Evolutionary conservation across 257 asterid species (phyloP).

Genomic region (Scutellaria baicalensis): DNA sequence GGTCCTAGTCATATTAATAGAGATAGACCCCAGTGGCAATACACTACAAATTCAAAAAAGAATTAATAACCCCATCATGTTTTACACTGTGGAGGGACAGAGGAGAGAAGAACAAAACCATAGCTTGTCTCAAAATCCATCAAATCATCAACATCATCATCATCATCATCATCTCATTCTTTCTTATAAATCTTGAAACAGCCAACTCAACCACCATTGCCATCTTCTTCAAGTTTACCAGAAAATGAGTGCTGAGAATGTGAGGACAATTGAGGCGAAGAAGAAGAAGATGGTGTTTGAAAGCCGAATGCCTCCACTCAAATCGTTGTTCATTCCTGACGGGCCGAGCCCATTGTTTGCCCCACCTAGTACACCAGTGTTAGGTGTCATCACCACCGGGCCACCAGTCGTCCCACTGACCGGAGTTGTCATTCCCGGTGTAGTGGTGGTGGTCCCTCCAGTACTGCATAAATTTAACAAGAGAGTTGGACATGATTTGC

Average conservation of each 20-base stretch:
- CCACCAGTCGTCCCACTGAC: conserved; percentile 27
- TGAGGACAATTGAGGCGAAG: conserved; percentile 11
- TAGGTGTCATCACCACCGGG: conserved; percentile 44
- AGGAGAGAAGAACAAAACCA: not conserved
- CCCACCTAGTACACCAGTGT: conserved; percentile 46
- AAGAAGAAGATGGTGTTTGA: not conserved
- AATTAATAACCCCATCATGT: conserved; percentile 19
- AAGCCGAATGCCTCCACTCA: conserved; percentile 25
- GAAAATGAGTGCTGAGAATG: conserved; percentile 16
- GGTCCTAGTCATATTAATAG: conserved; percentile 4
- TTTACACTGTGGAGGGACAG: conserved; percentile 4
- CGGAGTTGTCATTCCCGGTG: conserved; percentile 28
- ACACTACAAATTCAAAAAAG: conserved; percentile 21
- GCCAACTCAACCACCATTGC: not conserved
- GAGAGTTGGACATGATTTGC: not conserved
- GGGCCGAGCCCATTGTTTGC: conserved; percentile 53
- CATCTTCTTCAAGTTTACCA: conserved; percentile 21
- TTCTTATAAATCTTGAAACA: conserved; percentile 15
- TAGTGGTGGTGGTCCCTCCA: conserved; percentile 15
- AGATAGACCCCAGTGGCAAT: not conserved
- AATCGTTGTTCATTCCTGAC: conserved; percentile 38
- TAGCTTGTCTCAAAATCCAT: conserved; percentile 14
- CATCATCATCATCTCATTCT: not conserved
- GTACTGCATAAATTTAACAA: conserved; percentile 4
- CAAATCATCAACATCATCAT: not conserved